These are phyloP conservation scores for Trichoderma oligosporum DNA, from an alignment of 2,329 filamentous ascomycete genomes.

Conservation along the genomic window DNA sequence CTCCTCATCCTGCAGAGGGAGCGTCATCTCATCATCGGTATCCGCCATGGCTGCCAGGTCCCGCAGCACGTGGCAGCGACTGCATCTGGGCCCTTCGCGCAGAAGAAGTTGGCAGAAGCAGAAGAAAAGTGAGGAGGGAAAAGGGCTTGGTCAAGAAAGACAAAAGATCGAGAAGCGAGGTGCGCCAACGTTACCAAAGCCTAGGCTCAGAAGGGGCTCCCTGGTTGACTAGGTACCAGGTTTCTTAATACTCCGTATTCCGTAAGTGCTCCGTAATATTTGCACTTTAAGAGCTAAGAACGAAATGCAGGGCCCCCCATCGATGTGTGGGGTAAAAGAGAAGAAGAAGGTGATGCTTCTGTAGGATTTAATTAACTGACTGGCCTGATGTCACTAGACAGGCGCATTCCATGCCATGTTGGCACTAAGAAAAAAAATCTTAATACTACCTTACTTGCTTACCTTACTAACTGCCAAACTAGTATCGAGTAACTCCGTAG, in stretches of 20 bases:
- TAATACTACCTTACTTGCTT: background rate
- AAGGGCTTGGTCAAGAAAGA: background rate
- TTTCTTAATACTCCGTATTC: too few species aligned
- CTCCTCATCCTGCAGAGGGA: constrained; percentile 61
- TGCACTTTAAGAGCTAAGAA: background rate
- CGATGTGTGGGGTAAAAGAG: constrained; percentile 15
- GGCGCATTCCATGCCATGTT: background rate
- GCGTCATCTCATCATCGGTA: constrained; percentile 56
- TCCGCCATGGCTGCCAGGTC: constrained; percentile 49
- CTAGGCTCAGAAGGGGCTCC: constrained; percentile 2
- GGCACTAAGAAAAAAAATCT: background rate
- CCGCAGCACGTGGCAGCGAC: constrained; percentile 29
- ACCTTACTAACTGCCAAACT: background rate
- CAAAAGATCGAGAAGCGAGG: background rate
- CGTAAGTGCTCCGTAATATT: too few species aligned
- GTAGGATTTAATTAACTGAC: background rate
- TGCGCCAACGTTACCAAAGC: background rate
- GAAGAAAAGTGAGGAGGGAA: background rate
- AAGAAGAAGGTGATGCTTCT: constrained; percentile 9
- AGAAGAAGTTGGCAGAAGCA: background rate
- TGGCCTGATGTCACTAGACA: constrained; percentile 14
- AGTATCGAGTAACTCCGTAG: background rate
- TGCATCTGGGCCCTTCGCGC: constrained; percentile 33
- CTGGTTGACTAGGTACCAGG: constrained; percentile 7
- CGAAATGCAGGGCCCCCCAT: constrained; percentile 3